Evolutionary conservation across 768 basidiomycete genomes (phyloP).

Genomic region (Phylloporus arenicola): DNA sequence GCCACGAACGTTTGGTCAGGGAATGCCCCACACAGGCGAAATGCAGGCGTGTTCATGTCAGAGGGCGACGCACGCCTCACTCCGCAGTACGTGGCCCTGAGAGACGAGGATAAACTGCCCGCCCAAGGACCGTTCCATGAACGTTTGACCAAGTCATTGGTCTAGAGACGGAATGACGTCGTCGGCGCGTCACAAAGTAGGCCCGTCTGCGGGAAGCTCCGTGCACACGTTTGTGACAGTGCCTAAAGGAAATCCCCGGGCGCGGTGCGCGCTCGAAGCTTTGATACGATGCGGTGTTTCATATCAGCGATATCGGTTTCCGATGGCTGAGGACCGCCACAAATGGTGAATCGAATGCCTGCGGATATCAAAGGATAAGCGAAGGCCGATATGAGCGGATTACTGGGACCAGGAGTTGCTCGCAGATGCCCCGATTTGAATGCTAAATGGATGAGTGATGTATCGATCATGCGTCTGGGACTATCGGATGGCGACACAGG

Average conservation of each 20-base stretch:
- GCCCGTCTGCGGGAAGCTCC: background rate
- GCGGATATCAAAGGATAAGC: background rate
- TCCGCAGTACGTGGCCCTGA: background rate
- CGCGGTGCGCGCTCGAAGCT: background rate
- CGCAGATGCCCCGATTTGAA: background rate
- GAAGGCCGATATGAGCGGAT: background rate
- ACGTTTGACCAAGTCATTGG: background rate
- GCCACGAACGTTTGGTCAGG: background rate
- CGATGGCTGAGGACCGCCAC: background rate
- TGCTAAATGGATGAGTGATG: background rate
- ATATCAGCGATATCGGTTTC: background rate
- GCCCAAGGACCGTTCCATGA: background rate
- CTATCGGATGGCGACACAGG: background rate
- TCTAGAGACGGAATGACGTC: background rate
- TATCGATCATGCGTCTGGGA: background rate
- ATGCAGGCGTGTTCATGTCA: background rate
- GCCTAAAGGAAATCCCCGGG: background rate
- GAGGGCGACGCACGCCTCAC: background rate
- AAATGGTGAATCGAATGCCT: background rate
- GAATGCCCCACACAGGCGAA: background rate
- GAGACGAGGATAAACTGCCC: background rate
- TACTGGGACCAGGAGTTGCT: background rate
- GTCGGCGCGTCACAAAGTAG: background rate
- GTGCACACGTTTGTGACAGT: background rate
- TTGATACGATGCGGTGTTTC: background rate